Evolutionary conservation across 495 filamentous ascomycete species (phyloP).

Genomic region (Letharia columbiana): DNA sequence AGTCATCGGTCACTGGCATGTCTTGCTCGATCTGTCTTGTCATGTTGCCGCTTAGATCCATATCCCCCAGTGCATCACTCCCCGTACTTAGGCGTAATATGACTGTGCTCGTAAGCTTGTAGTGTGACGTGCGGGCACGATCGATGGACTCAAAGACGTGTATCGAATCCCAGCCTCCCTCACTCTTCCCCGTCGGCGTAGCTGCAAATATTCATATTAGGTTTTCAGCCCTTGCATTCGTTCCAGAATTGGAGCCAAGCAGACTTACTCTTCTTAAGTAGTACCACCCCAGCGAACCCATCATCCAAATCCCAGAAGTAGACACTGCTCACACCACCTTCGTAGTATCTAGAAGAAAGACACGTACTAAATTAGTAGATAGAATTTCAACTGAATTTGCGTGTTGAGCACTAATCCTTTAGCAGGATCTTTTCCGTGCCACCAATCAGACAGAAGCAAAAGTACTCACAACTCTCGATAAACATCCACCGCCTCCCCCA

Average conservation of each 20-base stretch:
- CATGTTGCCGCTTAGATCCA: conserved; percentile 96
- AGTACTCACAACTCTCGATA: conserved; percentile 72
- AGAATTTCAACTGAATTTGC: neutral
- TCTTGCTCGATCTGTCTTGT: conserved; percentile 91
- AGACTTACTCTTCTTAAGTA: conserved; percentile 81
- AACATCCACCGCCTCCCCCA: conserved; percentile 94
- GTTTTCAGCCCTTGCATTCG: neutral
- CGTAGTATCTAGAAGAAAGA: conserved; percentile 59
- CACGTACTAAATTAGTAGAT: neutral
- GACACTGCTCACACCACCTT: conserved; percentile 87
- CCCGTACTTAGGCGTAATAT: conserved; percentile 76
- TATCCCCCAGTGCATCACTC: conserved; percentile 65
- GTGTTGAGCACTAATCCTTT: neutral
- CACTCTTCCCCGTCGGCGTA: conserved; percentile 57
- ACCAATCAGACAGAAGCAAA: neutral
- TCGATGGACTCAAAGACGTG: conserved; percentile 97
- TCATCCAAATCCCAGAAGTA: conserved; percentile 99
- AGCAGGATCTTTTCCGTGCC: neutral
- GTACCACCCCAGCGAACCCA: conserved; percentile 90
- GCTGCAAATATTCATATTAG: conserved; percentile 37
- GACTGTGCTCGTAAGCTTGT: conserved; percentile 95
- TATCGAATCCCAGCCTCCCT: conserved; percentile 94
- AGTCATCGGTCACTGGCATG: conserved; percentile 79
- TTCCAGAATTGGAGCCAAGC: neutral
- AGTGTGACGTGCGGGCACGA: conserved; percentile 81